A percentile compares a stretch with the other conserved stretches of the same genome.
These are phyloP conservation scores for Starmerella cellae DNA, from an alignment of 805 yeast genomes.

Conservation along the genomic window DNA sequence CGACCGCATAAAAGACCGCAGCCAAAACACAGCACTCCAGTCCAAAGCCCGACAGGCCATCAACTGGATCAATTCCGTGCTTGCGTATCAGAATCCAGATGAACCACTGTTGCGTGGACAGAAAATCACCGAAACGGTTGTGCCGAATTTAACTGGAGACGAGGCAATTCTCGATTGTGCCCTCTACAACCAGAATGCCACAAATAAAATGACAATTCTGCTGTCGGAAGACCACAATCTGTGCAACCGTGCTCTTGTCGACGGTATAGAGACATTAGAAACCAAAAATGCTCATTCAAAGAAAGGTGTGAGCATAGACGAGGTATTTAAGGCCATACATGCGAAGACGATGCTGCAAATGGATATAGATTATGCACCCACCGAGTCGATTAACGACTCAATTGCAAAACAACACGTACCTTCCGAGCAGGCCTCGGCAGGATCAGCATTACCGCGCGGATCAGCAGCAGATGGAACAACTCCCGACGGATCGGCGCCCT, in stretches of 20 bases:
- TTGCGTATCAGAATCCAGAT: constrained; percentile 4
- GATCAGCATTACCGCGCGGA: too few relatives aligned
- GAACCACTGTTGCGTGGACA: constrained; percentile 15
- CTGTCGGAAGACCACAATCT: constrained; percentile 15
- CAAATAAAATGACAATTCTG: constrained; percentile 4
- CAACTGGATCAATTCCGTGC: constrained; percentile 9
- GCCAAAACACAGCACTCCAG: not conserved
- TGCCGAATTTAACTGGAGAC: constrained; percentile 5
- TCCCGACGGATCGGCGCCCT: not conserved
- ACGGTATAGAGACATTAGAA: constrained; percentile 9
- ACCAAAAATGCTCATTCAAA: not conserved
- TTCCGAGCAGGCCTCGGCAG: too few relatives aligned
- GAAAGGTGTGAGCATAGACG: not conserved
- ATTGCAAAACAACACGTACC: not conserved
- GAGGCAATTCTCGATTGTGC: constrained; percentile 17
- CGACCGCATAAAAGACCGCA: constrained; percentile 15
- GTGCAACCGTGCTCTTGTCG: constrained; percentile 10
- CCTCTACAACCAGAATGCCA: constrained; percentile 6
- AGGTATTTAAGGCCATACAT: constrained; percentile 2
- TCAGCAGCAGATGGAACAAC: not conserved
- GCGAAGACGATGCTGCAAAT: constrained; percentile 1
- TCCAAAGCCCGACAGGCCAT: constrained; percentile 13
- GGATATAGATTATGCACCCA: constrained; percentile 6
- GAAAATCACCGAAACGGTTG: constrained; percentile 1
- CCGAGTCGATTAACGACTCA: not conserved